phyloP scores from a whole-genome alignment of 192 early-diverging fungal genomes.

The Dissophora ornata region DNA sequence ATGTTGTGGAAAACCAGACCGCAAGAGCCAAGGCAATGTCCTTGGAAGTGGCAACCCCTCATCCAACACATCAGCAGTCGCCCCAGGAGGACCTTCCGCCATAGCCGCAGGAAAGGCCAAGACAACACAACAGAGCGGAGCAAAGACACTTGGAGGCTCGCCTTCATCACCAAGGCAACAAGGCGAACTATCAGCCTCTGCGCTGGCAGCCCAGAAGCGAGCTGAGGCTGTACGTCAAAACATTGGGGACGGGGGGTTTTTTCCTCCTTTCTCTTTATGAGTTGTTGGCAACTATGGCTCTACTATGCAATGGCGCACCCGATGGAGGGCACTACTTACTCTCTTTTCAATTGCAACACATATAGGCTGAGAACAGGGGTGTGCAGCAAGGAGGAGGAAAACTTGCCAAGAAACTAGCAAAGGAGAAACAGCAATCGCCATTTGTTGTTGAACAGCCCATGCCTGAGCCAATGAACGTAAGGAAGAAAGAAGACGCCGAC shows the following conservation, averaged over 20 bases:
- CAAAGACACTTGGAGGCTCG: slow-evolving; percentile 1
- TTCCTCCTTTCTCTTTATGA: slow-evolving; percentile 3
- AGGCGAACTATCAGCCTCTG: slow-evolving; percentile 42
- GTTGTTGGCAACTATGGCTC: too few species aligned
- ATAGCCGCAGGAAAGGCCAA: not conserved
- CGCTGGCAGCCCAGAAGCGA: slow-evolving; percentile 45
- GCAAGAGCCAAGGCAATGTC: slow-evolving; percentile 36
- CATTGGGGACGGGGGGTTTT: not conserved
- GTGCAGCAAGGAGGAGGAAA: slow-evolving; percentile 44
- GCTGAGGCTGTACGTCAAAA: slow-evolving; percentile 36
- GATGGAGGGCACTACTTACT: not conserved
- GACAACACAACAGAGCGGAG: slow-evolving; percentile 5
- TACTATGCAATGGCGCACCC: not conserved
- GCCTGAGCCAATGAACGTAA: slow-evolving; percentile 48
- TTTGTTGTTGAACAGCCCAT: slow-evolving; percentile 27
- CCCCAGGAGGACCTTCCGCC: too few species aligned
- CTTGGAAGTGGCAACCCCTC: slow-evolving; percentile 40
- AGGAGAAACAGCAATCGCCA: slow-evolving; percentile 35
- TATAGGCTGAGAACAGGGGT: slow-evolving; percentile 42
- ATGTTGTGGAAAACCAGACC: slow-evolving; percentile 49
- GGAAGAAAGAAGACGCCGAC: not conserved
- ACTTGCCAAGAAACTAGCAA: slow-evolving; percentile 39
- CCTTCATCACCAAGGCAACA: slow-evolving; percentile 1
- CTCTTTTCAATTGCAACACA: not conserved
- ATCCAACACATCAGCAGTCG: slow-evolving; percentile 29